Evolutionary conservation across 176 grass and related monocot species (phyloP).

Genomic region (Aegilops tauschii): DNA sequence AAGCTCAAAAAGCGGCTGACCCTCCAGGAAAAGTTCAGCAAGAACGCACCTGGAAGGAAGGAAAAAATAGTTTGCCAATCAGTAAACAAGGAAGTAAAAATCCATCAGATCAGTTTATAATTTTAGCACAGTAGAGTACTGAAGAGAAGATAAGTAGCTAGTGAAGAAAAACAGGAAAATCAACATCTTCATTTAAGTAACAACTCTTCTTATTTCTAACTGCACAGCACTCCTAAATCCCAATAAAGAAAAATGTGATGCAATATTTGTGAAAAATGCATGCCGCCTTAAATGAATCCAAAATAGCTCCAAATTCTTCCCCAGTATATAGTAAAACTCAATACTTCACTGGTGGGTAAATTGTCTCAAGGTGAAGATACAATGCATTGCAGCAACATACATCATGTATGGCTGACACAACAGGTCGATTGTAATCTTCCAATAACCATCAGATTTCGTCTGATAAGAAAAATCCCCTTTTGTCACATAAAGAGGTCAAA

Average conservation of each 20-base stretch:
- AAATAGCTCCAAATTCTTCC: background rate
- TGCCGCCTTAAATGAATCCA: background rate
- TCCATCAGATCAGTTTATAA: background rate
- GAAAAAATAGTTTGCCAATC: background rate
- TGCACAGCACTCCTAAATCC: background rate
- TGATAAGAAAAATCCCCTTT: background rate
- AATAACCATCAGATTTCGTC: constrained; percentile 11
- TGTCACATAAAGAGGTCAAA: constrained; percentile 15
- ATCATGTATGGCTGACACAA: background rate
- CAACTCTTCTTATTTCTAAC: background rate
- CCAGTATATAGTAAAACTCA: background rate
- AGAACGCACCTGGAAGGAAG: constrained; percentile 80
- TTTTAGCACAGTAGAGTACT: constrained; percentile 2
- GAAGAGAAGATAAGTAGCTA: background rate
- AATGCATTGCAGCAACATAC: background rate
- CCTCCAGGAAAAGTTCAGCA: constrained; percentile 93
- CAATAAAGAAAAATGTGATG: background rate
- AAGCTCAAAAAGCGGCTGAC: constrained; percentile 89
- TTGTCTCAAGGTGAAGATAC: background rate
- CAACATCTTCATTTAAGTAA: background rate
- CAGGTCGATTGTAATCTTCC: background rate
- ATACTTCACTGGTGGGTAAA: background rate
- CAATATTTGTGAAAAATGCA: constrained; percentile 5
- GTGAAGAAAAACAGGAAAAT: background rate
- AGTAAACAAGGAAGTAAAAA: background rate